A percentile compares a stretch with the other conserved stretches of the same genome.
These are phyloP conservation scores for Dalbergia cochinchinensis DNA, from an alignment of 306 rosid genomes.

Conservation along the genomic window DNA sequence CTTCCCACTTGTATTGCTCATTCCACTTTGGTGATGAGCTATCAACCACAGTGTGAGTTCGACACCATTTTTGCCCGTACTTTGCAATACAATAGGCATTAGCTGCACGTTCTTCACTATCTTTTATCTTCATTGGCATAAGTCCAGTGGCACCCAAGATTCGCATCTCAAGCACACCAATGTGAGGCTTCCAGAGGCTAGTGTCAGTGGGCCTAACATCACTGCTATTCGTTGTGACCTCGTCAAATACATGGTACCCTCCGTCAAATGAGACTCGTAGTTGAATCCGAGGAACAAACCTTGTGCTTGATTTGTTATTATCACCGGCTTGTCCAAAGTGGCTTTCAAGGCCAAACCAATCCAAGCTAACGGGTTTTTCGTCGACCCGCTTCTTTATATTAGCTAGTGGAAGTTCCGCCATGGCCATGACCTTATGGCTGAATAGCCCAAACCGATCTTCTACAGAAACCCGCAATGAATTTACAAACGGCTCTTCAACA, in stretches of 20 bases:
- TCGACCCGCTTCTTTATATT: slow-evolving; percentile 3
- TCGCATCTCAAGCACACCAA: slow-evolving; percentile 28
- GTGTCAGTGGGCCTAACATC: slow-evolving; percentile 4
- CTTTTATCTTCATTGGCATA: neutral
- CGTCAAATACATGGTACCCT: slow-evolving; percentile 15
- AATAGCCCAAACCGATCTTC: neutral
- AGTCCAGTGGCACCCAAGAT: slow-evolving; percentile 16
- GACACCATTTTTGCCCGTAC: slow-evolving; percentile 19
- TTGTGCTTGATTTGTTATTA: neutral
- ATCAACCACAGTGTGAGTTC: neutral
- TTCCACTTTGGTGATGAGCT: slow-evolving; percentile 18
- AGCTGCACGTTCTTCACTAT: too few species aligned
- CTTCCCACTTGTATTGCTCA: slow-evolving; percentile 11
- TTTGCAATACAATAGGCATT: slow-evolving; percentile 23
- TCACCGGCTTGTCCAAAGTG: neutral
- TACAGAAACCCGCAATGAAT: neutral
- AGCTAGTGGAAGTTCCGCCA: neutral
- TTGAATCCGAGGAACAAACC: slow-evolving; percentile 9
- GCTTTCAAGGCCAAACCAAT: slow-evolving; percentile 12
- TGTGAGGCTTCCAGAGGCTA: neutral
- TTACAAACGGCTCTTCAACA: neutral
- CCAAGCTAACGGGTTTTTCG: neutral
- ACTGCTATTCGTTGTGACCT: neutral
- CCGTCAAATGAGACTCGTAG: slow-evolving; percentile 11
- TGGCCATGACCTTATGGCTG: neutral